Evolutionary conservation across 2,329 filamentous ascomycete genomes (phyloP), one percentile per base, ranked within the genome.

Genomic region (Penicillium sp.): DNA sequence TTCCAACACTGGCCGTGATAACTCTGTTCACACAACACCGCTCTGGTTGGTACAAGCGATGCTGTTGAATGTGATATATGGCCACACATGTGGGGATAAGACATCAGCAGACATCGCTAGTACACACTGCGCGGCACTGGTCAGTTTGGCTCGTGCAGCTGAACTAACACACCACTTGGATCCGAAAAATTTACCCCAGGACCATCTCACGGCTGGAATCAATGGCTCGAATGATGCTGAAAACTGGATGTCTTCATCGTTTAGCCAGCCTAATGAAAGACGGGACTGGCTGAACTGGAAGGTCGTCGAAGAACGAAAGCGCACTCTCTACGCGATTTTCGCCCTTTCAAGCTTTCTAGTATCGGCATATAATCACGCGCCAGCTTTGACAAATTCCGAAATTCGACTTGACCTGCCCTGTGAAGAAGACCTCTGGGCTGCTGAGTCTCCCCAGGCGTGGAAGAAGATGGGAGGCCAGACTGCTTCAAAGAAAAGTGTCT

Each of bases 41-140:
- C 82, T 97, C 42, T 98, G 93, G 93, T 83, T 99, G 26, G 92
- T 98, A 16, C 95, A 98, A 75, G 92, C 93, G 0, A 98, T 98
- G 93, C 81, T 98, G 9, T 82, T 99, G 50, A 98, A 96, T 71
- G 91, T 98, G 37, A 90, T 97, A 16, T 98, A 96, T 71, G 93
- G 93, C 14, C 91, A 97, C 74, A 96, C 96, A 65, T 96, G 92
- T 72, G 92, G 91, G 37, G 93, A 98, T 72, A 93, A 96, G 77
- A 88, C 87, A 53, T 90, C 92, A 23, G 92, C 91, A 59, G 92
- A 97, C 71, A 96, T 96, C 68, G 93, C 93, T 1, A 93, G 89
- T 62, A 96, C 91, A 1, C 93, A 98, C 72, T 96, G 91, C 71
- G 91, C 92, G 8, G 91, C 93, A 21, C 80, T 99, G 43, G 92